Percentiles rank a stretch among this genome's conserved stretches.
phyloP scores from a whole-genome alignment of 2,329 filamentous ascomycete genomes.

The Metarhizium anisopliae region DNA sequence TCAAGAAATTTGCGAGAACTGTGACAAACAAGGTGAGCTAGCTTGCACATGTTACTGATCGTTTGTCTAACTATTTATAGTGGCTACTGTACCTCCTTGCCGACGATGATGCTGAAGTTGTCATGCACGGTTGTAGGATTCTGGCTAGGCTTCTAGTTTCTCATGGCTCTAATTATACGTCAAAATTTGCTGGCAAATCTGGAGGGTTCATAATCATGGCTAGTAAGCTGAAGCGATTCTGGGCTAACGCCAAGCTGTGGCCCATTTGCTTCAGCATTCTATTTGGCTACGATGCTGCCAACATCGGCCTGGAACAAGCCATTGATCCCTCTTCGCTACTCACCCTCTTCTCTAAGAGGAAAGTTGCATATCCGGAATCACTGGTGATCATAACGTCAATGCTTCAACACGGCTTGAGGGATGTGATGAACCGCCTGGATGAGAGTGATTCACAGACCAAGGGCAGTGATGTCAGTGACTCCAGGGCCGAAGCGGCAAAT shows the following conservation, averaged over 20 bases:
- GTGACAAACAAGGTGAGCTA: constrained; percentile 79
- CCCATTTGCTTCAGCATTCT: constrained; percentile 79
- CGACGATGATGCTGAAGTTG: constrained; percentile 75
- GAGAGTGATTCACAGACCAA: constrained; percentile 45
- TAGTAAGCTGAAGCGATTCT: constrained; percentile 74
- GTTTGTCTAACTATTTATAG: constrained; percentile 30
- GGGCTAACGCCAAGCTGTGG: constrained; percentile 80
- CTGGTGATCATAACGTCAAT: constrained; percentile 75
- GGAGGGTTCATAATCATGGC: constrained; percentile 85
- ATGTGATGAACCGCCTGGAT: constrained; percentile 53
- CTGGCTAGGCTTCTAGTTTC: constrained; percentile 74
- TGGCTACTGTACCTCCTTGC: constrained; percentile 89
- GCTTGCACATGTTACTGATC: not conserved
- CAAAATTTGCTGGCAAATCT: constrained; percentile 74
- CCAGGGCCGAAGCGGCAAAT: not conserved
- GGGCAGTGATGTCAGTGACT: not conserved
- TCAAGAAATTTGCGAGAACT: constrained; percentile 83
- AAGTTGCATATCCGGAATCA: constrained; percentile 67
- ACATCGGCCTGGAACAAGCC: constrained; percentile 61
- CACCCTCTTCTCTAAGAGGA: constrained; percentile 60
- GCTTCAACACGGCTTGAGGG: constrained; percentile 76
- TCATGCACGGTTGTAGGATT: constrained; percentile 73
- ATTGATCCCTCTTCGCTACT: constrained; percentile 69
- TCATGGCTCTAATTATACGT: constrained; percentile 72
- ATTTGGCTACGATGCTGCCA: constrained; percentile 73